Evolutionary conservation across 192 early-diverging fungal species (phyloP), one percentile per base, ranked within the genome.

Genomic region (Backusella circina): DNA sequence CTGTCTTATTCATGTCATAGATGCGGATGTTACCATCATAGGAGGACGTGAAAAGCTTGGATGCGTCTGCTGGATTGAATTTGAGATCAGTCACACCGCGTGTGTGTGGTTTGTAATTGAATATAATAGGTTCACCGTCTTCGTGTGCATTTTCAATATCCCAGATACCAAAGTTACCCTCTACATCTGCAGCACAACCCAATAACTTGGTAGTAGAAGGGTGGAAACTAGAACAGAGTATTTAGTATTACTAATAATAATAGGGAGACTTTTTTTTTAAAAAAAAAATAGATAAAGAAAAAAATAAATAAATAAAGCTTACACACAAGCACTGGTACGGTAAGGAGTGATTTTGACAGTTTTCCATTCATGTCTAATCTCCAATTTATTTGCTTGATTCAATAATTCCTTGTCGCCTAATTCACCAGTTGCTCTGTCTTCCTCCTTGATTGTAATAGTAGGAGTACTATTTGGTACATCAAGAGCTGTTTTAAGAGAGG

Each of bases 11-110:
- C 74, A 92, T 77, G 71, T 92, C 91, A 72, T 90, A 78, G n/a
- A 74, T 81, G 12, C 88, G 86, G 13, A 92, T 71, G 1, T 86
- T 84, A 3, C 88, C 89, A 67, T 91, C 90, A 72, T 89, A 91
- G 0, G 89, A 91, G 1, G 83, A 85, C 1, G 87, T 79, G 30
- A 81, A 84, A 10, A 91, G 66, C 69, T 85, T 84, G 35, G 82
- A 83, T 3, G 82, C 57, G 64, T 90, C 80, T 0, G 80, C 79
- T 2, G 83, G 83, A 3, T 77, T 82, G 65, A 85, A 90, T 70
- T 84, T 77, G 64, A 90, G 75, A 41, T 83, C 80, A 8, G 85
- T 84, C 31, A 91, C 75, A 0, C 86, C 80, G 8, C 82, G 70
- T 21, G 82, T 77, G 44, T 90, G 86, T 2, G 89, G 87, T 51